Base-by-base conservation (phyloP, 1,284 basidiomycete species). In the Leccinum insigne region DNA sequence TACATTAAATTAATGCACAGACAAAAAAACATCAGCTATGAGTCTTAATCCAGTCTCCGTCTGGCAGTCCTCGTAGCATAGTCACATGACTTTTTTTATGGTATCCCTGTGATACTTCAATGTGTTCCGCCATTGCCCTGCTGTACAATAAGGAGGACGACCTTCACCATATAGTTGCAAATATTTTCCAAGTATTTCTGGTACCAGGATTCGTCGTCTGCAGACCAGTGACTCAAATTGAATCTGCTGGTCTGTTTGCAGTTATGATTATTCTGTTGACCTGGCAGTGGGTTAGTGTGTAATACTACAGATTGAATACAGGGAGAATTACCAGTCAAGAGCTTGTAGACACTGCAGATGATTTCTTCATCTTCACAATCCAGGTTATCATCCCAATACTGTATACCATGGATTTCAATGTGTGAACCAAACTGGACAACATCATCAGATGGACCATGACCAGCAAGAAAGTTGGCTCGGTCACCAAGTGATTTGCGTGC, bases 331-430 rank as follows among this genome's bases (percentile, higher is more conserved):
- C 63, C 42, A 13, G 68, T 69, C 8, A 58, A 68, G 1, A 69
- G 2, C 52, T 69, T 69, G 40, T 68, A 69, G 2, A 69, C n/a
- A 8, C 67, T 59, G 18, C 67, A 69, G 3, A 69, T 64, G 3
- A 69, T 60, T 4, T 66, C 29, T 23, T 69, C 4, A 2, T 69
- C 59, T 7, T 57, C 9, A 2, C 5, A 32, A 13, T 69, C 59
- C 14, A 69, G 21, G 18, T 69, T 29, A n/a, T 69, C 23, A 6
- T 69, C 61, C 67, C 67, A 69, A 38, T 61, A 63, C 7, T 3
- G 8, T 5, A 7, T 5, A 1, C 8, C 32, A 5, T 18, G 16
- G 0, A 66, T 57, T 32, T 69, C 8, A 4, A 66, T 38, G 21
- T 11, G 29, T 8, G 62, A 60, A 57, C 64, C 60, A 62, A 44